phyloP scores from a whole-genome alignment of 2,329 filamentous ascomycete species.

The Nannizzia gypsea region DNA sequence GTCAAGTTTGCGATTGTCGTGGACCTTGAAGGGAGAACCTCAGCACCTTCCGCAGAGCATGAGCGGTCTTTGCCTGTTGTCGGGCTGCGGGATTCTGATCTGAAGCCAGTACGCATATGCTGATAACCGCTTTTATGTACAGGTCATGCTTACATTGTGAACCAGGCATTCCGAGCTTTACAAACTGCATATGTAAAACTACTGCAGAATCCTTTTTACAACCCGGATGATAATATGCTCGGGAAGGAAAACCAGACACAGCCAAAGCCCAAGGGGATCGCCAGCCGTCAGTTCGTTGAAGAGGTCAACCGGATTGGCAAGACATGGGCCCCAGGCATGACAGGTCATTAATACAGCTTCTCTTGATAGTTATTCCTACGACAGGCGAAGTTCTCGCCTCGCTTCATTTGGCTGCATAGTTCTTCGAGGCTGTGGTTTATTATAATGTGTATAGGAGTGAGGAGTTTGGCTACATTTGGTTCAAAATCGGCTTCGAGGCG shows the following conservation, averaged over 20 bases:
- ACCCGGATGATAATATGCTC: conserved; percentile 60
- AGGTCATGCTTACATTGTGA: conserved; percentile 9
- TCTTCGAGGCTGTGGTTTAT: not conserved
- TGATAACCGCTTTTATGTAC: not conserved
- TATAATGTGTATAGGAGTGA: not conserved
- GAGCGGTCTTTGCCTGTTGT: conserved; percentile 36
- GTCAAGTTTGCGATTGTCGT: conserved; percentile 83
- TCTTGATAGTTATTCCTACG: not conserved
- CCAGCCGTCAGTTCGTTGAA: conserved; percentile 62
- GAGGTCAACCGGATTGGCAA: conserved; percentile 82
- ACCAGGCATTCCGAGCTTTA: conserved; percentile 71
- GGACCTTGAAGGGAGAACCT: conserved; percentile 67
- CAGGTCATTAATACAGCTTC: conserved; percentile 13
- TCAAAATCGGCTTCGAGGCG: not conserved
- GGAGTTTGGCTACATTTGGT: not conserved
- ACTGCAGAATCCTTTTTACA: conserved; percentile 89
- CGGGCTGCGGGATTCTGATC: conserved; percentile 70
- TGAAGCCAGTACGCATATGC: conserved; percentile 56
- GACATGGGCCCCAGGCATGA: conserved; percentile 64
- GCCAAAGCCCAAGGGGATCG: conserved; percentile 43
- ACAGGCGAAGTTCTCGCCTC: not conserved
- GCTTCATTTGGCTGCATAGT: not conserved
- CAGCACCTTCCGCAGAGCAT: conserved; percentile 20
- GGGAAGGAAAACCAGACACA: not conserved
- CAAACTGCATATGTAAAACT: conserved; percentile 84